These are phyloP conservation scores for Daedaleopsis nitida DNA, from an alignment of 768 basidiomycete genomes.

Conservation along the genomic window DNA sequence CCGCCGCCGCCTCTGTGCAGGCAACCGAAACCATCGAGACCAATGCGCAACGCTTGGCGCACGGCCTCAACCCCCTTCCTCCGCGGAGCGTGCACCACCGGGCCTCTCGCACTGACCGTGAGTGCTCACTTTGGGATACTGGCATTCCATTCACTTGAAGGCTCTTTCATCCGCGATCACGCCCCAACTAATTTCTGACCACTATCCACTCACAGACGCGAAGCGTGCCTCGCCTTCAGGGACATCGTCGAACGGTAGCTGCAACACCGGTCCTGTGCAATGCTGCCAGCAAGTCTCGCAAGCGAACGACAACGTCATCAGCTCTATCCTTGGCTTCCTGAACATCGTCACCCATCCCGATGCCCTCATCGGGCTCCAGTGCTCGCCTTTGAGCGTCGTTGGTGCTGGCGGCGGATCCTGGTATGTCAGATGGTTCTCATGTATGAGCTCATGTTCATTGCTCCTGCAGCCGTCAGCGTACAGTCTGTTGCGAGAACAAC, in stretches of 20 bases:
- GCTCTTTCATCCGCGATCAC: neutral
- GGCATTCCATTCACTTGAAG: neutral
- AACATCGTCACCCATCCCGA: slow-evolving; percentile 13
- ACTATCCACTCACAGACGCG: slow-evolving; percentile 5
- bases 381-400: slow-evolving; percentile 17
- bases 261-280: slow-evolving; percentile 34
- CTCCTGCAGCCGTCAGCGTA: neutral
- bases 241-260: slow-evolving; percentile 19
- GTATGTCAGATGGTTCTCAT: slow-evolving; percentile 9
- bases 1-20: slow-evolving; percentile 16
- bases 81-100: slow-evolving; percentile 12
- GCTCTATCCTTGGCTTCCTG: slow-evolving; percentile 21
- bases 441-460: no score
- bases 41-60: slow-evolving; percentile 18
- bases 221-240: slow-evolving; percentile 17
- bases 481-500: slow-evolving; percentile 28
- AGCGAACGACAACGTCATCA: slow-evolving; percentile 14
- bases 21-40: slow-evolving; percentile 16
- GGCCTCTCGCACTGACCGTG: slow-evolving; percentile 10
- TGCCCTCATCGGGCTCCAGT: slow-evolving; percentile 25
- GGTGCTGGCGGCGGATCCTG: slow-evolving; percentile 24
- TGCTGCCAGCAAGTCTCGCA: slow-evolving; percentile 33
- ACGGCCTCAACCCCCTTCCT: slow-evolving; percentile 16
- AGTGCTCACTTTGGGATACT: neutral
- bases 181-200: neutral